Conservation (phyloP, 108 stramenopile species). For the Nitzschia sp. region DNA sequence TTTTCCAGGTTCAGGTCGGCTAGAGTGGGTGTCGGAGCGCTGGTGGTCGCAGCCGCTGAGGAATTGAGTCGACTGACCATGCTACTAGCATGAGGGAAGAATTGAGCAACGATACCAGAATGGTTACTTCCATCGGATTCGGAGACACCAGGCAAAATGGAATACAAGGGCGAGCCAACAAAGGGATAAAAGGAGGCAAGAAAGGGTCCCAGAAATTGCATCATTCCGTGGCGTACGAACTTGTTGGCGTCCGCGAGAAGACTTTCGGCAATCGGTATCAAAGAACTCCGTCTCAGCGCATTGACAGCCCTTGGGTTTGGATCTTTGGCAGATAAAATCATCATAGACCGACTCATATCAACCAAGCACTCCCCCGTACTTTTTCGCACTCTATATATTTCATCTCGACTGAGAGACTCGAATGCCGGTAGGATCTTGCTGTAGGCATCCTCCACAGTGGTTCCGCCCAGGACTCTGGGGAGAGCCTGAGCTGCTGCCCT, state of each 20-base stretch:
- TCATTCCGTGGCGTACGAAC: slow-evolving; percentile 85
- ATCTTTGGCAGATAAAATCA: slow-evolving; percentile 41
- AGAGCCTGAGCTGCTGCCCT: slow-evolving; percentile 91
- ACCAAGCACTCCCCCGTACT: slow-evolving; percentile 85
- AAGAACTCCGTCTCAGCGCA: slow-evolving; percentile 52
- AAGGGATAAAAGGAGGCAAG: slow-evolving; percentile 86
- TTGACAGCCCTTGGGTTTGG: slow-evolving; percentile 29
- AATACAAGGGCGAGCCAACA: slow-evolving; percentile 44
- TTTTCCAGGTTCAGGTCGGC: slow-evolving; percentile 19
- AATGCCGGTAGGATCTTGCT: slow-evolving; percentile 90
- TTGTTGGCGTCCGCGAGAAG: slow-evolving; percentile 72
- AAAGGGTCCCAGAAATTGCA: slow-evolving; percentile 88
- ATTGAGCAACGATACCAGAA: slow-evolving; percentile 76
- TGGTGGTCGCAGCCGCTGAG: slow-evolving; percentile 40
- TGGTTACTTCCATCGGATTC: slow-evolving; percentile 56
- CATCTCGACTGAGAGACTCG: slow-evolving; percentile 85
- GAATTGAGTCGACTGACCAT: slow-evolving; percentile 77
- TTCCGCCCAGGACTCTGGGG: slow-evolving; percentile 85
- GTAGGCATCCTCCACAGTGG: slow-evolving; percentile 73
- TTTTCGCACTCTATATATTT: slow-evolving; percentile 91
- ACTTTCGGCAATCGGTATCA: slow-evolving; percentile 73
- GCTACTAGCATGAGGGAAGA: slow-evolving; percentile 87
- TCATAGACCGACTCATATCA: slow-evolving; percentile 72
- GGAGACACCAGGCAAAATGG: slow-evolving; percentile 42
- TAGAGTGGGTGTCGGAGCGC: slow-evolving; percentile 53